These are phyloP conservation scores for Saccharomycopsis olivae DNA, from an alignment of 805 yeast species.

Conservation along the genomic window DNA sequence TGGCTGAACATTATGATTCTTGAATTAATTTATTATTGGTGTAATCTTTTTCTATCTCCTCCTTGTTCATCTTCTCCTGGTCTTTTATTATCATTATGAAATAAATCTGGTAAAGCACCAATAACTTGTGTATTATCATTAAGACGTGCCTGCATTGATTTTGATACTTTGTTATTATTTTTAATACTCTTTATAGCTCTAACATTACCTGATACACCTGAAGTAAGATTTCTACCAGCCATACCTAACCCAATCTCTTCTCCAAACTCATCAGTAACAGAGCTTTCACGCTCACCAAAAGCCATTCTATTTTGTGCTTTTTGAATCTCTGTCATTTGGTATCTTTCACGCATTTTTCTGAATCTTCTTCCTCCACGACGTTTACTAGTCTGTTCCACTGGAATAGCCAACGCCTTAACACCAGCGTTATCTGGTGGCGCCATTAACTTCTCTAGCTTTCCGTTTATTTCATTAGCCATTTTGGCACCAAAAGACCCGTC, in stretches of 20 bases:
- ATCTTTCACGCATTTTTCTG: constrained; percentile 71
- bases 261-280: constrained; percentile 53
- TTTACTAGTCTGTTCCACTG: constrained; percentile 65
- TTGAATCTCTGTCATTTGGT: constrained; percentile 69
- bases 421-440: constrained; percentile 64
- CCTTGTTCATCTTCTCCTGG: not conserved
- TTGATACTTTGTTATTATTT: not conserved
- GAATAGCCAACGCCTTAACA: constrained; percentile 59
- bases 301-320: constrained; percentile 77
- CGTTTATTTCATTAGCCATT: constrained; percentile 49
- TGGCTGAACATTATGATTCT: constrained; percentile 28
- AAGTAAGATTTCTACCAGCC: constrained; percentile 30
- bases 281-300: constrained; percentile 67
- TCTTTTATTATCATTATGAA: no score
- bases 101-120: no score
- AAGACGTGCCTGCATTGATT: no score
- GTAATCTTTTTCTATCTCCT: no score
- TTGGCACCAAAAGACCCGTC: constrained; percentile 47
- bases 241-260: constrained; percentile 80
- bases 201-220: not conserved
- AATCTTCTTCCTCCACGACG: constrained; percentile 79
- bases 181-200: not conserved
- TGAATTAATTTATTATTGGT: not conserved
- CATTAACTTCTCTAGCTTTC: constrained; percentile 57
- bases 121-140: no score